Conservation (phyloP, 2,329 filamentous ascomycete species). For the Metarhizium rileyi region DNA sequence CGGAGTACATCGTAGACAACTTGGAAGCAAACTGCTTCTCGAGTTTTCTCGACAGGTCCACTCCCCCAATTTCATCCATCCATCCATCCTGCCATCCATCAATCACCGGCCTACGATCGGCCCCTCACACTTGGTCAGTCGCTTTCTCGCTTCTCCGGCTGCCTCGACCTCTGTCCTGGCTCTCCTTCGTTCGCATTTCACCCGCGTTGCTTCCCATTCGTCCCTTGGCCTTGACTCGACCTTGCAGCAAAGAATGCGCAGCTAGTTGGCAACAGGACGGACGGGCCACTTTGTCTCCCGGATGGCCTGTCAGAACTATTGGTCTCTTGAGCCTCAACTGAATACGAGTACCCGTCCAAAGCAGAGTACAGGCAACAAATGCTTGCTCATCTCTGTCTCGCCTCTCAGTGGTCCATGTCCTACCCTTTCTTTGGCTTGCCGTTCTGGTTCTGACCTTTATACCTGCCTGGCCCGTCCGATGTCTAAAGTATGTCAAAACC, state of each 20-base stretch:
- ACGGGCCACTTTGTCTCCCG: not conserved
- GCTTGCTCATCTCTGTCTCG: not conserved
- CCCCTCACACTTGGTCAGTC: not conserved
- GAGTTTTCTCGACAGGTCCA: not conserved
- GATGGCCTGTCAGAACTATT: not conserved
- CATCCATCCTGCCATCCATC: no score
- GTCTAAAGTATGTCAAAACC: not conserved
- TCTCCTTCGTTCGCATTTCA: no score
- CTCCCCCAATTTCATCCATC: not conserved
- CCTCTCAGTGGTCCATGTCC: not conserved
- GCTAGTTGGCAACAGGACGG: not conserved
- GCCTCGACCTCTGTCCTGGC: no score
- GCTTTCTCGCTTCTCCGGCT: not conserved
- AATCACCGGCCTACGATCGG: not conserved
- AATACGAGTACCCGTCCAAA: not conserved
- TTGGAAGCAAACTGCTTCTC: no score
- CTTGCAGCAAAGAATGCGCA: not conserved
- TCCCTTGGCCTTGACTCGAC: not conserved
- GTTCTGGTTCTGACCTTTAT: not conserved
- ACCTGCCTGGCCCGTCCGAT: not conserved
- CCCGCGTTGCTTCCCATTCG: not conserved
- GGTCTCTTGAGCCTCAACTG: not conserved
- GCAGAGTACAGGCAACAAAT: not conserved
- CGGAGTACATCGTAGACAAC: no score
- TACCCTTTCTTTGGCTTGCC: not conserved